Percentiles rank a stretch among this genome's conserved stretches.
These are phyloP conservation scores for Colletotrichum sp. DNA, from an alignment of 2,329 filamentous ascomycete species.

Conservation along the genomic window DNA sequence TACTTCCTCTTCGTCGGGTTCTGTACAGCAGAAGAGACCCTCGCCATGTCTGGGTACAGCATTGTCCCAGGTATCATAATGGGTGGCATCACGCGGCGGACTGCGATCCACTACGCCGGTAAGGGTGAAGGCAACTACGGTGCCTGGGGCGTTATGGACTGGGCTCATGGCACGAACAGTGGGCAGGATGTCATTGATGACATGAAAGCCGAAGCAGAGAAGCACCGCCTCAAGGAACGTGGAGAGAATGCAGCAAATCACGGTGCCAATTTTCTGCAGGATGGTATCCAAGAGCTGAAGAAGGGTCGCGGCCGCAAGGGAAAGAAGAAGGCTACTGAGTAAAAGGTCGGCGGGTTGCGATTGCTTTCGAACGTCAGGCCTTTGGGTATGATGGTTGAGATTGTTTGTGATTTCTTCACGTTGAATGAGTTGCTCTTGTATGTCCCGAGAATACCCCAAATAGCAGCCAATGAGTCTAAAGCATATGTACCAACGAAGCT, in stretches of 20 bases:
- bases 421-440: background rate
- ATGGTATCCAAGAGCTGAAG: conserved; percentile 26
- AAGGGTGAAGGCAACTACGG: conserved; percentile 65
- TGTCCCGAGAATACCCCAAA: conserved; percentile 1
- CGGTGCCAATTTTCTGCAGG: conserved; percentile 36
- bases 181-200: conserved; percentile 59
- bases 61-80: conserved; percentile 59
- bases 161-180: conserved; percentile 60
- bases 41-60: conserved; percentile 72
- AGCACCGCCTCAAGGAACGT: conserved; percentile 54
- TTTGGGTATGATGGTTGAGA: background rate
- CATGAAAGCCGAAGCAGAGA: conserved; percentile 59
- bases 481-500: background rate
- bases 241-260: conserved; percentile 36
- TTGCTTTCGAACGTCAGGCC: background rate
- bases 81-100: conserved; percentile 52
- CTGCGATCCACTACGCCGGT: conserved; percentile 59
- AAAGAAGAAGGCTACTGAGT: conserved; percentile 16
- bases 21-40: conserved; percentile 69
- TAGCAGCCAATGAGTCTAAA: background rate
- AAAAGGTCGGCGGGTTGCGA: background rate
- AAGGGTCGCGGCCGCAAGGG: conserved; percentile 26
- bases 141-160: conserved; percentile 67
- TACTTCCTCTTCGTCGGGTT: conserved; percentile 70
- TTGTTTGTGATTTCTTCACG: background rate